Base-by-base conservation (phyloP, 1,284 basidiomycete species). In the Wallemia ichthyophaga region DNA sequence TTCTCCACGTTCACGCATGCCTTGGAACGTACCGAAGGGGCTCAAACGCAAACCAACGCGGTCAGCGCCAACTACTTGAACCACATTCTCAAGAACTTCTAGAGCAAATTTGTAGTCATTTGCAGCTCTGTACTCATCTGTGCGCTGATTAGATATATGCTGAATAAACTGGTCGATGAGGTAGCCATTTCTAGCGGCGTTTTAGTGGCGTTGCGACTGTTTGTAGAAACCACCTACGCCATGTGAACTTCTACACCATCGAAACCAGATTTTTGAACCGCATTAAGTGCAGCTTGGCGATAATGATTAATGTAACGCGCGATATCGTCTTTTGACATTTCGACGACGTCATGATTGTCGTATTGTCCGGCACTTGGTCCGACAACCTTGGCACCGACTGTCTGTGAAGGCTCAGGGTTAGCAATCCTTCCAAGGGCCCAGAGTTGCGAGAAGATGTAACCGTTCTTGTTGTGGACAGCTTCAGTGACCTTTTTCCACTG, bases 141-240 rank as follows among this genome's bases (percentile, higher is more conserved):
- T 76, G 26, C 78, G 74, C 28, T 73, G 69, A 69, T 80, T 80
- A 56, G 71, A 68, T n/a, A 61, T 69, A 60, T 65, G 68, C 64
- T 78, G 75, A 15, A 78, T 67, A 71, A 79, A 80, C 64, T 81
- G 78, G 62, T 75, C 69, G 59, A 78, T 61, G 13, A 79, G 69
- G 65, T 76, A 78, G 0, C 76, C 75, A 60, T 65, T 61, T 23
- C 62, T 58, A 25, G 21, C 32, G 58, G 26, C 31, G 25, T 62
- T 69, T 59, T 63, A 72, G 73, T 58, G 59, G 48, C 58, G 57
- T 60, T n/a, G 55, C 1, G 61, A 61, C 58, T 27, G 25, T 17
- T 2, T 21, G 19, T n/a, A 24, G 2, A 5, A 27, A 1, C 11
- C 13, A n/a, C 27, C 27, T 21, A 61, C 58, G 55, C 71, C 26